Evolutionary conservation across 805 yeast genomes (phyloP).

Genomic region (Yamadazyma takamatsuzukensis): DNA sequence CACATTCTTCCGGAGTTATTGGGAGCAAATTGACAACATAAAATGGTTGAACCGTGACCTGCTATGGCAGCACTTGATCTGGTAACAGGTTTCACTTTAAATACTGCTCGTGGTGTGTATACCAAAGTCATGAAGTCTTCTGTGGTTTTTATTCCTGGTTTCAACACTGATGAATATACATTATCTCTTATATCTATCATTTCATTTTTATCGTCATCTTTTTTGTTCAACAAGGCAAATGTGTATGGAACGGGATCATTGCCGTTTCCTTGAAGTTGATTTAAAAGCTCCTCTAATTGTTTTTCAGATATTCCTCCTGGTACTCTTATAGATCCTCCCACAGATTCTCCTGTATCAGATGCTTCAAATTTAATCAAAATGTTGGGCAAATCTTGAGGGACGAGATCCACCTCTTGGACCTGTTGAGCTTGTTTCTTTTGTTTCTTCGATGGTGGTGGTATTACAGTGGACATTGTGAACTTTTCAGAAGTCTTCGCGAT

Average conservation of each 20-base stretch:
- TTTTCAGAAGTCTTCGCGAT: no score
- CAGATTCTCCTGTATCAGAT: slow-evolving; percentile 82
- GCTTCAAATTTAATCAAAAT: slow-evolving; percentile 89
- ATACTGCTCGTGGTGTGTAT: slow-evolving; percentile 92
- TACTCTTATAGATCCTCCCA: slow-evolving; percentile 83
- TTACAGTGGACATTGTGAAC: slow-evolving; percentile 73
- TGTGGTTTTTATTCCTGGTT: slow-evolving; percentile 83
- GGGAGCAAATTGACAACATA: slow-evolving; percentile 93
- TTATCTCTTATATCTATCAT: slow-evolving; percentile 74
- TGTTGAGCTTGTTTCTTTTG: slow-evolving; percentile 81
- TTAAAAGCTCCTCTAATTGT: slow-evolving; percentile 84
- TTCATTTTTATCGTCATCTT: slow-evolving; percentile 31
- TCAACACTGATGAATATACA: slow-evolving; percentile 73
- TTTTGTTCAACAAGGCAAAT: slow-evolving; percentile 58
- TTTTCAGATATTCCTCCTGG: slow-evolving; percentile 85
- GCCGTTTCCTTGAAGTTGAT: slow-evolving; percentile 63
- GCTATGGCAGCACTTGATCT: slow-evolving; percentile 88
- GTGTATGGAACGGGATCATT: slow-evolving; percentile 91
- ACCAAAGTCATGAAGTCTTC: slow-evolving; percentile 91
- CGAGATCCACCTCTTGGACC: slow-evolving; percentile 67
- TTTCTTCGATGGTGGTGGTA: slow-evolving; percentile 92
- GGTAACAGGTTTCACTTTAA: slow-evolving; percentile 88
- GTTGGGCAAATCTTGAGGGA: slow-evolving; percentile 80
- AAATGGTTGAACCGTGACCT: slow-evolving; percentile 92
- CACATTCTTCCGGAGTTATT: slow-evolving; percentile 79